Evolutionary conservation across 2,329 filamentous ascomycete genomes (phyloP).

Genomic region (Diplocarpon mali): DNA sequence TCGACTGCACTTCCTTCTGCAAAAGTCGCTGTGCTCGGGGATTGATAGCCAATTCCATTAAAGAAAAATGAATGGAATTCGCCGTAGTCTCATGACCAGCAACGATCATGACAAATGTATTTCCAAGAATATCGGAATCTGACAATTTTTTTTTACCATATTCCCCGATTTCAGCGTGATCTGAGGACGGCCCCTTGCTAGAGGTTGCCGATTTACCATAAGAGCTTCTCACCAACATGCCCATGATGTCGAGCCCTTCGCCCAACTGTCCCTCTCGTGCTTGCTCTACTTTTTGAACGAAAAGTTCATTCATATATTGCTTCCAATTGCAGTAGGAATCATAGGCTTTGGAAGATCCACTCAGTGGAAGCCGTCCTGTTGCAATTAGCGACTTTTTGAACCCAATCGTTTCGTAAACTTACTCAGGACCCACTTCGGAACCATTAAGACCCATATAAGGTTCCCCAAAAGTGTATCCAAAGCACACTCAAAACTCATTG

Average conservation of each 20-base stretch:
- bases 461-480: slow-evolving; percentile 42
- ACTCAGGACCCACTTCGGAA: slow-evolving; percentile 40
- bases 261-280: slow-evolving; percentile 29
- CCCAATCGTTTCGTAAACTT: slow-evolving; percentile 16
- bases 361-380: slow-evolving; percentile 32
- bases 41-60: slow-evolving; percentile 57
- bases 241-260: slow-evolving; percentile 45
- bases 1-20: slow-evolving; percentile 57
- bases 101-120: slow-evolving; percentile 57
- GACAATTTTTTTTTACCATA: slow-evolving; percentile 43
- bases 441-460: slow-evolving; percentile 40
- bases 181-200: slow-evolving; percentile 32
- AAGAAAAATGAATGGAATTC: slow-evolving; percentile 60
- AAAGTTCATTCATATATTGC: slow-evolving; percentile 51
- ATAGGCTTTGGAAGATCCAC: slow-evolving; percentile 34
- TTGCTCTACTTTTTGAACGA: slow-evolving; percentile 39
- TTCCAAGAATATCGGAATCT: slow-evolving; percentile 59
- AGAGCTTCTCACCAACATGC: slow-evolving; percentile 38
- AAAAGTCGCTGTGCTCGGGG: slow-evolving; percentile 51
- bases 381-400: neutral
- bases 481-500: slow-evolving; percentile 44
- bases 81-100: slow-evolving; percentile 77
- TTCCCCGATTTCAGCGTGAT: slow-evolving; percentile 35
- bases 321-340: slow-evolving; percentile 43
- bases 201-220: slow-evolving; percentile 18